Evolutionary conservation across 768 basidiomycete species (phyloP).

Genomic region (Lactarius vividus): DNA sequence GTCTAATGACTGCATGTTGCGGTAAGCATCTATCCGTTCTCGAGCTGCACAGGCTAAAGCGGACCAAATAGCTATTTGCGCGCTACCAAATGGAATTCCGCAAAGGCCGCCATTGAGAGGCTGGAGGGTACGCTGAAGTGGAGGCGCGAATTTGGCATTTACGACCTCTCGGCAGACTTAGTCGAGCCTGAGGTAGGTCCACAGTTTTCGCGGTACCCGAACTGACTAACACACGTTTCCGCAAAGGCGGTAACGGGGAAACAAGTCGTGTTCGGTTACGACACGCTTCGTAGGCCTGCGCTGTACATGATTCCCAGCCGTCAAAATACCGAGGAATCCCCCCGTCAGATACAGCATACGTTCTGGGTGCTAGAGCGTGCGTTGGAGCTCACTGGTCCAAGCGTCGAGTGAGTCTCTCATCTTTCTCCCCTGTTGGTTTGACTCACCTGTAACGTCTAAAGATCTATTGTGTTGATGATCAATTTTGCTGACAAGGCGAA

Average conservation of each 20-base stretch:
- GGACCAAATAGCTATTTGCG: constrained; percentile 56
- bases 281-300: constrained; percentile 59
- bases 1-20: constrained; percentile 69
- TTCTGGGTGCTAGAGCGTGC: constrained; percentile 78
- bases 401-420: constrained; percentile 64
- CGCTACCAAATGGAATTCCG: constrained; percentile 69
- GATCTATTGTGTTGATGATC: constrained; percentile 68
- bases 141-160: constrained; percentile 76
- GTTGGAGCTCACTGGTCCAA: constrained; percentile 75
- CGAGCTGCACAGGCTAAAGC: background rate
- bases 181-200: constrained; percentile 68
- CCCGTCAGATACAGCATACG: constrained; percentile 66
- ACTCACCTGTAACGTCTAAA: constrained; percentile 30
- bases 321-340: constrained; percentile 73
- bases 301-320: constrained; percentile 66
- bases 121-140: constrained; percentile 73
- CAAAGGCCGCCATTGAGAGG: constrained; percentile 54
- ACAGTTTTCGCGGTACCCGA: constrained; percentile 19
- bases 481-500: constrained; percentile 76
- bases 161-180: constrained; percentile 58
- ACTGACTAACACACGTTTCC: background rate
- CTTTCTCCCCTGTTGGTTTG: background rate
- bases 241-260: constrained; percentile 77
- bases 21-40: constrained; percentile 37
- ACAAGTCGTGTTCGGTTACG: constrained; percentile 74